Percentiles rank a stretch among this genome's conserved stretches.
Evolutionary conservation across 2,329 filamentous ascomycete species (phyloP).

Genomic region (Ceratocystis alfenasii): DNA sequence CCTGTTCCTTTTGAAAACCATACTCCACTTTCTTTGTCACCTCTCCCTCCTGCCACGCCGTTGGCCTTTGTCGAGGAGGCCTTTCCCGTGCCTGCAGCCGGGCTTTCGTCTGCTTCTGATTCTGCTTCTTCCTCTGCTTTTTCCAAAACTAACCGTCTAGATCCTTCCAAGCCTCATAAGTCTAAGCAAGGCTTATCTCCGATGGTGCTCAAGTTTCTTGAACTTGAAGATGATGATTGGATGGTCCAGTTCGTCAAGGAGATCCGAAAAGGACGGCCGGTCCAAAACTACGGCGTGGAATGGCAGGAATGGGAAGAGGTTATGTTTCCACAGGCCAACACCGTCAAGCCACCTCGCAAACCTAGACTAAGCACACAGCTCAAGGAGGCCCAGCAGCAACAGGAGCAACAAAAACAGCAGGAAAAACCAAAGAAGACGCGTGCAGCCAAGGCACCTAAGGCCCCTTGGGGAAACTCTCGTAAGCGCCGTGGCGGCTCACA

Average conservation of each 20-base stretch:
- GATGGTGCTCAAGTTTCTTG: neutral
- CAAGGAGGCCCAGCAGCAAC: neutral
- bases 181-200: neutral
- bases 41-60: neutral
- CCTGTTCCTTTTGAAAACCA: neutral
- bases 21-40: neutral
- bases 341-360: neutral
- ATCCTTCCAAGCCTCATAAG: neutral
- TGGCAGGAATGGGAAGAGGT: conserved; percentile 12
- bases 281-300: conserved; percentile 1
- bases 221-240: conserved; percentile 6
- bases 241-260: conserved; percentile 3
- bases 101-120: neutral
- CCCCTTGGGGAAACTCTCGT: neutral
- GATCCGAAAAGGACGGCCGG: neutral
- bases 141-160: neutral
- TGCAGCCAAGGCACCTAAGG: neutral
- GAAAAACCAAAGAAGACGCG: neutral
- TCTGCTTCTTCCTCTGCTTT: neutral
- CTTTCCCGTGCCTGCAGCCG: neutral
- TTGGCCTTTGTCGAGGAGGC: neutral
- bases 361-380: conserved; percentile 5
- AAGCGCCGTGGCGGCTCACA: neutral
- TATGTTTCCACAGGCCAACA: conserved; percentile 2
- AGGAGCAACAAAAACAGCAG: neutral